phyloP scores from a whole-genome alignment of 257 asterid genomes.

The Paraleonurus japonicus region DNA sequence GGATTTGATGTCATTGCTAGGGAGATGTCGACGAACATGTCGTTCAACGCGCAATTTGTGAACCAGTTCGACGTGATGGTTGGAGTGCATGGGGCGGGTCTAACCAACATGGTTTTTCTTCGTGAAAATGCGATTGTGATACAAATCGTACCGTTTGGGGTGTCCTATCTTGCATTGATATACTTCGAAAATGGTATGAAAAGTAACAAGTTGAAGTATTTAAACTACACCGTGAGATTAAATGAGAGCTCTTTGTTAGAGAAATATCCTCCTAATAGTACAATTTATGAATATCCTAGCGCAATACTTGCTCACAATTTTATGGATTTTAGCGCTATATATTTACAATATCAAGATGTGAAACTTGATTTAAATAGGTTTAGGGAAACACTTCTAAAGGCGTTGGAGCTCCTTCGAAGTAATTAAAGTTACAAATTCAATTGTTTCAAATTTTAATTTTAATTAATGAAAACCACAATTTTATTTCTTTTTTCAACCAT shows the following conservation, averaged over 20 bases:
- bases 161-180: slow-evolving; percentile 1
- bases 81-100: slow-evolving; percentile 80
- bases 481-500: not conserved
- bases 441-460: too few species aligned
- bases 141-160: slow-evolving; percentile 52
- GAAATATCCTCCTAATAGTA: not conserved
- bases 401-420: not conserved
- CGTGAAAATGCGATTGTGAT: slow-evolving; percentile 51
- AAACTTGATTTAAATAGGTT: not conserved
- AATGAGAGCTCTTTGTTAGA: slow-evolving; percentile 46
- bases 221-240: slow-evolving; percentile 40
- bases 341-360: slow-evolving; percentile 29
- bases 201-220: slow-evolving; percentile 48
- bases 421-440: not conserved
- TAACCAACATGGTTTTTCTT: slow-evolving; percentile 68
- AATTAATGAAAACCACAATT: too few species aligned
- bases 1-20: slow-evolving; percentile 45
- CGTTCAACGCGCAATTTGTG: slow-evolving; percentile 26
- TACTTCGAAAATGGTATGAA: slow-evolving; percentile 27
- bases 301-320: not conserved
- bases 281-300: not conserved
- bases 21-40: slow-evolving; percentile 11
- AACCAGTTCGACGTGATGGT: slow-evolving; percentile 57
- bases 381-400: not conserved
- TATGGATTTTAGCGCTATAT: not conserved